Conservation (phyloP, 2,329 filamentous ascomycete genomes). For the Mycosphaerella sp. region DNA sequence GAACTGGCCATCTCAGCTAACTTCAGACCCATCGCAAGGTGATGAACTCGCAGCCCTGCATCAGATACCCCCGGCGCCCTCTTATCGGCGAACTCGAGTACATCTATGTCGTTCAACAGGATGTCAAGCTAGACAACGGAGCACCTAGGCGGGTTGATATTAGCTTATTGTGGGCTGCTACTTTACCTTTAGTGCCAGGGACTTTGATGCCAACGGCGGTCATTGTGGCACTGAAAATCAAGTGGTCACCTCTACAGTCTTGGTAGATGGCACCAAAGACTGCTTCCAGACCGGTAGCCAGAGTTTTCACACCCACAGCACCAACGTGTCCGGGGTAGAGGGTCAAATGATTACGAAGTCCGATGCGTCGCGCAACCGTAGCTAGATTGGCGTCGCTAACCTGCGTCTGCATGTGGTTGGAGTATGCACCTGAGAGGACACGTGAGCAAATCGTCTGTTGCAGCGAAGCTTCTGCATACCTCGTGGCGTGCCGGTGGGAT, state of each 20-base stretch:
- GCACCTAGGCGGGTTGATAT: not conserved
- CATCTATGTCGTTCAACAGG: too few relatives aligned
- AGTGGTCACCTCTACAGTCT: not conserved
- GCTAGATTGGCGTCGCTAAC: not conserved
- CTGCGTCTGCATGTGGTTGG: not conserved
- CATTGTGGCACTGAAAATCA: not conserved
- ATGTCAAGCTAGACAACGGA: not conserved
- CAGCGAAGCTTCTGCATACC: not conserved
- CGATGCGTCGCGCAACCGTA: not conserved
- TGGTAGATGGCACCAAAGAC: constrained; percentile 7
- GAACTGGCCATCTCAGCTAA: too few relatives aligned
- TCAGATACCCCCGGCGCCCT: too few relatives aligned
- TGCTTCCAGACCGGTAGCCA: constrained; percentile 4
- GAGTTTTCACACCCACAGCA: not conserved
- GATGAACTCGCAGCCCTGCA: too few relatives aligned
- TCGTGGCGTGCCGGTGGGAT: not conserved
- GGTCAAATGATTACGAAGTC: not conserved
- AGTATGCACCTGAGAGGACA: not conserved
- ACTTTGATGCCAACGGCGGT: not conserved
- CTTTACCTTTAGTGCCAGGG: not conserved
- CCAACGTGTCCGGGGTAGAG: not conserved
- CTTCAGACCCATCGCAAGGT: too few relatives aligned
- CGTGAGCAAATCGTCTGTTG: not conserved
- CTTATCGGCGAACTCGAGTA: too few relatives aligned
- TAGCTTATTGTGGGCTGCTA: not conserved